phyloP scores from a whole-genome alignment of 306 rosid genomes.

The barrel medic (Medicago truncatula) region DNA sequence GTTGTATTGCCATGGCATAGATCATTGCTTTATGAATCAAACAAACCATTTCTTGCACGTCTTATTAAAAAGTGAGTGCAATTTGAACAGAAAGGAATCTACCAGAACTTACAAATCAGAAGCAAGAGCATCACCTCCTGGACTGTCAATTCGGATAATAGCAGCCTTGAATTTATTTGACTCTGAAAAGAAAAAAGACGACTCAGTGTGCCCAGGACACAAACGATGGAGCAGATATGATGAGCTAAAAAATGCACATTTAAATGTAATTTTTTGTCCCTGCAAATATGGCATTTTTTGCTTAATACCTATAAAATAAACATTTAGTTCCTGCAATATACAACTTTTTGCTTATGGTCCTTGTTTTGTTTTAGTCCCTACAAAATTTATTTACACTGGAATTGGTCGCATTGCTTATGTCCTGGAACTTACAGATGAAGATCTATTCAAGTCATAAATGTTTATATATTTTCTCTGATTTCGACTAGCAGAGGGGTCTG shows the following conservation, averaged over 20 bases:
- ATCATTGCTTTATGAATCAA: slow-evolving; percentile 29
- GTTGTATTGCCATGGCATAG: slow-evolving; percentile 29
- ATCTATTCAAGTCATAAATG: slow-evolving; percentile 21
- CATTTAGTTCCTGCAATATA: no score
- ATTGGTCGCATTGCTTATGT: slow-evolving; percentile 9
- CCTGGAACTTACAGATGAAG: slow-evolving; percentile 25
- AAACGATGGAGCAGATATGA: slow-evolving; percentile 14
- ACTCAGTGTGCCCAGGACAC: slow-evolving; percentile 28
- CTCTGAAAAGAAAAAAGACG: slow-evolving; percentile 55
- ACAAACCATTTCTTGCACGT: slow-evolving; percentile 38
- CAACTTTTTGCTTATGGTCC: no score
- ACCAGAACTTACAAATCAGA: slow-evolving; percentile 92
- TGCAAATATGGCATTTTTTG: no score
- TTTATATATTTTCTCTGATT: slow-evolving; percentile 27
- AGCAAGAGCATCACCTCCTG: slow-evolving; percentile 99
- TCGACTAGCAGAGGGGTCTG: slow-evolving; percentile 23
- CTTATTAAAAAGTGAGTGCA: slow-evolving; percentile 34
- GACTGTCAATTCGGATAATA: slow-evolving; percentile 94
- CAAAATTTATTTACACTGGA: no score
- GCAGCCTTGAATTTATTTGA: slow-evolving; percentile 88
- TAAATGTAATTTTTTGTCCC: no score
- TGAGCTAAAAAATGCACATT: background rate
- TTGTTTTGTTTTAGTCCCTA: no score
- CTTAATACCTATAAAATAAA: no score
- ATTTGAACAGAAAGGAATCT: slow-evolving; percentile 39